Evolutionary conservation across 345 rosid genomes (phyloP), one percentile per base, ranked within the genome.

Genomic region (Fremontodendron californicum): DNA sequence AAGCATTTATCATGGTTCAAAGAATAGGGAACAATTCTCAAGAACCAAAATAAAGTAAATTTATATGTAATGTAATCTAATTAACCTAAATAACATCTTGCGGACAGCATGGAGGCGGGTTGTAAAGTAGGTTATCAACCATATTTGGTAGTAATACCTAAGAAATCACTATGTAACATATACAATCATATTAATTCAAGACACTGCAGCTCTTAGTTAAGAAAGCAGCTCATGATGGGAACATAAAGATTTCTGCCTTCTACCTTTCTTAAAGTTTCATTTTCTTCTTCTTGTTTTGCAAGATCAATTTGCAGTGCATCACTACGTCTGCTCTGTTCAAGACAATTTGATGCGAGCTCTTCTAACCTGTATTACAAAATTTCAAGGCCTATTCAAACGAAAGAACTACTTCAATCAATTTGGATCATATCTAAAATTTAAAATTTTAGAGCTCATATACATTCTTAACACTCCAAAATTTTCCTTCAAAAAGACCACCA

Each of bases 301-400:
- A n/a, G n/a, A n/a, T n/a, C n/a, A n/a, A n/a, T n/a, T n/a, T n/a
- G n/a, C n/a, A n/a, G n/a, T n/a, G n/a, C n/a, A n/a, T n/a, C n/a
- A n/a, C n/a, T n/a, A n/a, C n/a, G n/a, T n/a, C n/a, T n/a, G n/a
- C n/a, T n/a, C n/a, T n/a, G n/a, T n/a, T n/a, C n/a, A n/a, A n/a
- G n/a, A n/a, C n/a, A n/a, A n/a, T n/a, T n/a, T n/a, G n/a, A n/a
- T n/a, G n/a, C n/a, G n/a, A n/a, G n/a, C n/a, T n/a, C n/a, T n/a
- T n/a, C n/a, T n/a, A n/a, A n/a, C n/a, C n/a, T n/a, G 40, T 37
- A 37, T 37, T 4, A 37, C 40, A 37, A 37, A 37, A 2, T 37
- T 52, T 11, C 48, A 65, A 69, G 33, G 74, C 7, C 51, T 69
- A 70, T 75, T 40, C 65, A 63, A 72, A 78, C 27, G 18, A 43